Base-by-base conservation (phyloP, 768 basidiomycete genomes). In the Termitomyces sp. region DNA sequence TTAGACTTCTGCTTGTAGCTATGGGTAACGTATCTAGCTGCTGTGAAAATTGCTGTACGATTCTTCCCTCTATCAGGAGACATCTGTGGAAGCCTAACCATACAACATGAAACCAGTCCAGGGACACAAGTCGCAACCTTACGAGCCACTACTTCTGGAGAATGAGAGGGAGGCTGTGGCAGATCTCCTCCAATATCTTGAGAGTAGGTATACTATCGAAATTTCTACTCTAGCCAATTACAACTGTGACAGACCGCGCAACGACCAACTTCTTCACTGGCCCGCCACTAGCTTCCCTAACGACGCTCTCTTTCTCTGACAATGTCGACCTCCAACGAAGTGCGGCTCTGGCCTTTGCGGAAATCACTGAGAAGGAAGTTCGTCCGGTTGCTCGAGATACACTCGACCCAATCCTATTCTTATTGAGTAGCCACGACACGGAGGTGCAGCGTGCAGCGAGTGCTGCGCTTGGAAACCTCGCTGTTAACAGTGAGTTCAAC, bases 321-420 rank as follows among this genome's bases (percentile, higher is more conserved):
- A 99, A 99, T 77, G 96, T 99, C 66, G 97, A 98, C 78, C 83
- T 99, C 20, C 97, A 99, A 79, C 87, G 97, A 54, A 96, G 94
- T 65, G 97, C 97, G 2, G 97, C 97, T 4, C 85, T 99, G 48
- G 97, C 97, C 0, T 99, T 98, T 70, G 97, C 97, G 42, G 97
- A 99, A 76, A 99, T 99, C 62, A 99, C 97, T 29, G 97, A 99
- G 80, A 98, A 98, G 78, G 97, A 99, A 77, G 96, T 98, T 56
- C 86, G 96, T 48, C 94, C 92, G 50, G 97, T 99, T 25, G 94
- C 92, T 14, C 84, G 97, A 64, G 97, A 98, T 73, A 99, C 97
- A 20, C 84, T 99, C 68, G 97, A 99, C 76, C 97, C 97, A 56
- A 96, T 99, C 63, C 86, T 98, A 60, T 99, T 97, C 76, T 86